phyloP scores from a whole-genome alignment of 768 basidiomycete species.

The Suillus paluster region DNA sequence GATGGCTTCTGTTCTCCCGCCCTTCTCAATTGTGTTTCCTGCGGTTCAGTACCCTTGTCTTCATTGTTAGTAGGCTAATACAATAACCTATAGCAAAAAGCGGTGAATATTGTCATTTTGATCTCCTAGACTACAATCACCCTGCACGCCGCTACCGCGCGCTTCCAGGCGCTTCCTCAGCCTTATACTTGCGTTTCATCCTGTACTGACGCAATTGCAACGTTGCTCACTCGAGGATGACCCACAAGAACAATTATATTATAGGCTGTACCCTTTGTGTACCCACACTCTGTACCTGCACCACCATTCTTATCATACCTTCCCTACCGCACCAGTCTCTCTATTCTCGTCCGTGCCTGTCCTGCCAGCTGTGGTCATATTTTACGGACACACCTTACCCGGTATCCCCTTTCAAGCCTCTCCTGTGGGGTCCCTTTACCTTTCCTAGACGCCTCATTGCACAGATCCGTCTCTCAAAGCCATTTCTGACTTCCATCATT shows the following conservation, averaged over 20 bases:
- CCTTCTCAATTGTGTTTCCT: too few species aligned
- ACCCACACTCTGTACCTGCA: constrained; percentile 7
- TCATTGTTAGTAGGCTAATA: neutral
- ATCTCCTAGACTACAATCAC: constrained; percentile 19
- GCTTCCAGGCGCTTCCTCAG: too few species aligned
- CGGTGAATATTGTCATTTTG: constrained; percentile 3
- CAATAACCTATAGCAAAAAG: constrained; percentile 1
- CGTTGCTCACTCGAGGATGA: constrained; percentile 29
- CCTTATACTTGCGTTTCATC: neutral
- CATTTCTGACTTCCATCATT: neutral
- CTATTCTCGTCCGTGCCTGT: neutral
- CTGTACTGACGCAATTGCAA: constrained; percentile 14
- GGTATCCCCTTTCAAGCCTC: constrained; percentile 16
- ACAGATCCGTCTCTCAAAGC: neutral
- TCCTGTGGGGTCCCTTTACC: constrained; percentile 19
- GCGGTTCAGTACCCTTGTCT: neutral
- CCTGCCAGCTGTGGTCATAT: neutral
- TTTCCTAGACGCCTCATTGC: constrained; percentile 22
- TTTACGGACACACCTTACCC: constrained; percentile 8
- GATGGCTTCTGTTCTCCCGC: too few species aligned
- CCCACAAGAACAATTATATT: constrained; percentile 8
- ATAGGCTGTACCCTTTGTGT: neutral
- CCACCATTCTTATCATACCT: constrained; percentile 10
- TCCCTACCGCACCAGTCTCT: neutral
- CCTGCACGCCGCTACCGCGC: constrained; percentile 3